phyloP scores from a whole-genome alignment of 192 early-diverging fungal genomes.

The Coemansia sp. region DNA sequence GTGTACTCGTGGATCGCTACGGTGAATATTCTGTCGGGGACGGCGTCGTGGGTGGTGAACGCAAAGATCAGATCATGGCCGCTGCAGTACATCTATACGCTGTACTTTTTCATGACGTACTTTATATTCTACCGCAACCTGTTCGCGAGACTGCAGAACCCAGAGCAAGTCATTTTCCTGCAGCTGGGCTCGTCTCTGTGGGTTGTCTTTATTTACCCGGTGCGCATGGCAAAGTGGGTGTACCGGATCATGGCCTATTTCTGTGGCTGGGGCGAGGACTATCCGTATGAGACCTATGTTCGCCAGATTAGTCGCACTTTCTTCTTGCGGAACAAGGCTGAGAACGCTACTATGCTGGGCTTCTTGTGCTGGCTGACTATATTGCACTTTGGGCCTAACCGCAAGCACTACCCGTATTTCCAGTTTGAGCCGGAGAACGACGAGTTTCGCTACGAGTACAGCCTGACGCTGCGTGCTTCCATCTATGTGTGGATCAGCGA shows the following conservation, averaged over 20 bases:
- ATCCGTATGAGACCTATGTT: conserved; percentile 65
- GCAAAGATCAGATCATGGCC: conserved; percentile 65
- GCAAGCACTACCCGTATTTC: conserved; percentile 67
- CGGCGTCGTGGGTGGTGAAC: conserved; percentile 67
- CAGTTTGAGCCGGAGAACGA: conserved; percentile 55
- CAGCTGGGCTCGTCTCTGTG: conserved; percentile 70
- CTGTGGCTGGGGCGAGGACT: conserved; percentile 58
- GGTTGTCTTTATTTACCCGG: conserved; percentile 72
- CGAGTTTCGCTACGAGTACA: conserved; percentile 58
- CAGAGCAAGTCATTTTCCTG: conserved; percentile 63
- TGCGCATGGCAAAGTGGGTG: conserved; percentile 64
- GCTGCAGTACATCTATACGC: conserved; percentile 65
- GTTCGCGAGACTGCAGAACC: conserved; percentile 68
- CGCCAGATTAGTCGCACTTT: conserved; percentile 67
- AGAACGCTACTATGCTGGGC: conserved; percentile 75
- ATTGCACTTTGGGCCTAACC: conserved; percentile 70
- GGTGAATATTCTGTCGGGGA: conserved; percentile 64
- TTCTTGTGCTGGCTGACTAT: conserved; percentile 70
- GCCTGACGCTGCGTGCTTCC: conserved; percentile 61
- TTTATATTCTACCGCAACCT: conserved; percentile 79
- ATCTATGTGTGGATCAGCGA: conserved; percentile 66
- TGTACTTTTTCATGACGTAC: conserved; percentile 79
- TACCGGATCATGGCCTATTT: conserved; percentile 51
- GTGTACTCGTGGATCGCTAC: conserved; percentile 73
- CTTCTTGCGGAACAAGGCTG: conserved; percentile 71